Percentiles rank a stretch among this genome's conserved stretches.
phyloP scores from a whole-genome alignment of 2,329 filamentous ascomycete genomes.

The Calycina herbarum region DNA sequence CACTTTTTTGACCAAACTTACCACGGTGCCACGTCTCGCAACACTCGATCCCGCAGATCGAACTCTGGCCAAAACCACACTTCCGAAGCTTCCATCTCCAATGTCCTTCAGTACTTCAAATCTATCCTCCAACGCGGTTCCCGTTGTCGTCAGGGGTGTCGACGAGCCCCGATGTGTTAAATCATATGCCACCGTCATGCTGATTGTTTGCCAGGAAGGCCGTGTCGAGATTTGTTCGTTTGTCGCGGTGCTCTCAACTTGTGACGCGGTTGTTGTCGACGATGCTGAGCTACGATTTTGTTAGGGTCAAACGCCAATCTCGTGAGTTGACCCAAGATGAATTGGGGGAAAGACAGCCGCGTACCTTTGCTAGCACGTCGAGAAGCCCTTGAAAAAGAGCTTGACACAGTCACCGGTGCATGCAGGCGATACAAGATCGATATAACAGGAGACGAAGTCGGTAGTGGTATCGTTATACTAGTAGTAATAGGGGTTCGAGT shows the following conservation, averaged over 20 bases:
- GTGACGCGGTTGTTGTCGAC: slow-evolving; percentile 20
- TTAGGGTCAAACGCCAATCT: slow-evolving; percentile 15
- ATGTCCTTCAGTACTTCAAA: slow-evolving; percentile 98
- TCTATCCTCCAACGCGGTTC: slow-evolving; percentile 78
- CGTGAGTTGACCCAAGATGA: slow-evolving; percentile 12
- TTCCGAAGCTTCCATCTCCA: slow-evolving; percentile 97
- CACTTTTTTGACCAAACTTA: slow-evolving; percentile 50
- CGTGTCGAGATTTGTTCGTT: slow-evolving; percentile 1
- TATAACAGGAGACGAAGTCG: slow-evolving; percentile 11
- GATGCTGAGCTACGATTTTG: slow-evolving; percentile 19
- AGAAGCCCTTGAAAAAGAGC: slow-evolving; percentile 37
- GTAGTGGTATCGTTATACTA: neutral
- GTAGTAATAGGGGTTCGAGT: neutral
- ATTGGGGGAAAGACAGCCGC: slow-evolving; percentile 11
- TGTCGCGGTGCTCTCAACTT: slow-evolving; percentile 13
- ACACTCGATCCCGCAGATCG: slow-evolving; percentile 86
- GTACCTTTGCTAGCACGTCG: slow-evolving; percentile 26
- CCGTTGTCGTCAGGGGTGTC: slow-evolving; percentile 45
- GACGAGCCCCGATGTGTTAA: slow-evolving; percentile 67
- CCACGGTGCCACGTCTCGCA: slow-evolving; percentile 87
- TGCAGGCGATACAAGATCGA: slow-evolving; percentile 29
- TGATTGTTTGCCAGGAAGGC: slow-evolving; percentile 34
- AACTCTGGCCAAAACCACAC: slow-evolving; percentile 87
- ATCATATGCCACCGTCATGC: slow-evolving; percentile 78
- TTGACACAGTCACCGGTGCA: slow-evolving; percentile 35